Base-by-base conservation (phyloP, 345 rosid species). In the Geranium rotundifolium region DNA sequence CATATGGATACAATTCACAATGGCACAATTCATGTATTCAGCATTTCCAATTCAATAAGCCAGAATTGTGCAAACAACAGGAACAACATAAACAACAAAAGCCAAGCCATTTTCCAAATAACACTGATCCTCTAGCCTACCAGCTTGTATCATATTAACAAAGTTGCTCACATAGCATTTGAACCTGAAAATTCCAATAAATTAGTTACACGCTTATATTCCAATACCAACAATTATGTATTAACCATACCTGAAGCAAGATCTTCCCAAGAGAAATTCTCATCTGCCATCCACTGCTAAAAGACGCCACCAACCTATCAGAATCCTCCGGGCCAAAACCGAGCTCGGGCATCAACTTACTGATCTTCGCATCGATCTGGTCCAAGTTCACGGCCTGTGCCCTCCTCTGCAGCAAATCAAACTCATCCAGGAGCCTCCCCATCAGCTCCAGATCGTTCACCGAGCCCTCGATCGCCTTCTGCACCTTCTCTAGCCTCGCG, bases 251-350 rank as follows among this genome's bases (percentile, higher is more conserved):
- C 98, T 92, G 96, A 74, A 92, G 77, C 75, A 92, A 74, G 66
- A 92, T 92, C 85, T 92, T 92, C 62, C 98, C 98, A 59, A 92
- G 93, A 12, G 95, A 89, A 84, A 92, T 92, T 77, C 98, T 87
- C 98, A 92, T 92, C 76, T 92, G 96, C 98, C 98, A 92, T 8
- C 98, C 98, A 63, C 98, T 75, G 58, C 98, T 92, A 68, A 89
- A 92, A 0, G 93, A 85, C 6, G 96, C 98, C 10, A 92, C 98
- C 72, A 92, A 80, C 78, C 98, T 84, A 77, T 89, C 96, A 0
- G 85, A 81, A 73, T 92, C 98, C 77, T 92, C 96, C 0, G 76
- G 68, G 0, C 81, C 62, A 72, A 92, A 92, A 29, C 95, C 98
- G 4, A 92, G 80, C 70, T 89, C 95, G 0, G 96, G 98, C 98